Base-by-base conservation (phyloP, 2,329 filamentous ascomycete species). In the Daldinia sp. region DNA sequence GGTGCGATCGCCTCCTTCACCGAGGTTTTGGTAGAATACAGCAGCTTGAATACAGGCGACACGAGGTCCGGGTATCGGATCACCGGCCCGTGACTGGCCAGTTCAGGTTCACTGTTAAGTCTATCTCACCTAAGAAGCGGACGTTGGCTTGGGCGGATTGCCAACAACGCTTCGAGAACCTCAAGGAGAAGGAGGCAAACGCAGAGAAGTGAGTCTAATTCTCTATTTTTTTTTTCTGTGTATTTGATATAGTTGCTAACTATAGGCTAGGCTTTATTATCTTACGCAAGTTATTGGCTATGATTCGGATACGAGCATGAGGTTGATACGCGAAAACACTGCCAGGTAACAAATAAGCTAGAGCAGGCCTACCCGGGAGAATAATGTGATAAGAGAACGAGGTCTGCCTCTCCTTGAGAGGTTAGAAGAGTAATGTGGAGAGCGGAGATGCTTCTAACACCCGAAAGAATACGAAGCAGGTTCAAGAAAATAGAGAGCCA, bases 1-100 rank as follows among this genome's bases (percentile, higher is more conserved):
- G 95, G 95, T 99, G 95, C 76, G 95, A 99, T 80, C 87, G 95
- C 32, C 80, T 99, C 34, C 80, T 99, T n/a, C 96, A 93, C 74
- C 86, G 94, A 19, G 93, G 93, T 19, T 78, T 90, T 10, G 92
- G 92, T 25, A 87, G 91, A 58, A 89, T 98, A 71, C 90, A 93
- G 77, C 94, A 98, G 77, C 79, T 93, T 49, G 92, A 97, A 68
- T 99, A 99, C 77, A 83, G 85, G 50, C 83, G 95, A 49, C 94
- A 97, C 78, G 95, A 98, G 77, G 90, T 98, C 30, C 85, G 90
- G 63, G 91, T 94, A 4, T 96, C 92, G 29, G 95, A 99, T 75
- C 95, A 99, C 77, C 85, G 95, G 67, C 95, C 95, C 8, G 95
- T 99, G 27, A 96, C 90, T 64, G 95, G 91, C 1, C 82, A 83